Evolutionary conservation across 306 rosid species (phyloP), one percentile per base, ranked within the genome.

Genomic region (Cicer arietinum): DNA sequence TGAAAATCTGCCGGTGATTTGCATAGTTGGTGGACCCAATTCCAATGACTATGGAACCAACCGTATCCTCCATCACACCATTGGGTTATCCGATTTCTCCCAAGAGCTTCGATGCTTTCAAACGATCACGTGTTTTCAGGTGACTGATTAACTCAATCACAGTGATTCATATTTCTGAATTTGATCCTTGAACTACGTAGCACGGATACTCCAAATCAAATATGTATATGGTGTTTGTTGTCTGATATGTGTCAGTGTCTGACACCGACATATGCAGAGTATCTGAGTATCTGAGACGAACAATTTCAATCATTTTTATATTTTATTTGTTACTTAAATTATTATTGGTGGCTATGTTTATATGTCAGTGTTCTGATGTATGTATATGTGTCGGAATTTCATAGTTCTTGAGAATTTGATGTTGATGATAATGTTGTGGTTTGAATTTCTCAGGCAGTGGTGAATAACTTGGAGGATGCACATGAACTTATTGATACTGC

Each of bases 401-500:
- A 30, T 30, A 30, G 37, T 30, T 39, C 30, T 68, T 67, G 43
- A 75, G 46, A 52, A 13, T 66, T 71, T 37, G 43, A 6, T 25
- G 9, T 1, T 11, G 10, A 10, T 17, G 51, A 16, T 44, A 62
- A 13, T 69, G 25, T 44, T 67, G 75, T 68, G 20, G 22, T 41
- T 1, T 64, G 65, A 73, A 73, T 39, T 44, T 1, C 3, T 76
- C 77, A 90, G 98, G 95, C 93, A 1, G 94, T 93, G 89, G 90
- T 90, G 86, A 90, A 85, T 81, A 53, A 90, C 82, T 86, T 90
- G 90, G 97, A 89, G 1, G 93, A 85, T 65, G 93, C 93, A 54
- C 98, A 93, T 68, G 92, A 90, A 79, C 85, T 75, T 50, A 86
- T 93, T 10, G 98, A 93, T 83, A 89, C 98, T 4, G 97, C 97